These are phyloP conservation scores for Tylopilus balloui DNA, from an alignment of 768 basidiomycete genomes.

Conservation along the genomic window DNA sequence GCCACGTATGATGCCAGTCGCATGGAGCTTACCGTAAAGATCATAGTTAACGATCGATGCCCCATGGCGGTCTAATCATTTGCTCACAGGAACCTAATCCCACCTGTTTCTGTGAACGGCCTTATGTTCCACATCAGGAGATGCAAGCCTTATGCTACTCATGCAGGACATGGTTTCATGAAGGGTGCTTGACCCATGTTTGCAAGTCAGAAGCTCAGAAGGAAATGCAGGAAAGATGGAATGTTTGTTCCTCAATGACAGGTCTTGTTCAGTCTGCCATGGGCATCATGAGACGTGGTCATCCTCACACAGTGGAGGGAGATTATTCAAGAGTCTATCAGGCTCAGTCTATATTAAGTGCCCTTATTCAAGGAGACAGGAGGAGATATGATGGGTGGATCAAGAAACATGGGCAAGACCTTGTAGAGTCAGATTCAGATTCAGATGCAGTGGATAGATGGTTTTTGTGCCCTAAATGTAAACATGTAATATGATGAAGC, in stretches of 20 bases:
- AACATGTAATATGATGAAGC: background rate
- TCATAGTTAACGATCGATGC: background rate
- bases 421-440: background rate
- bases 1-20: background rate
- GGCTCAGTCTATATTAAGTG: conserved; percentile 7
- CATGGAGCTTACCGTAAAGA: background rate
- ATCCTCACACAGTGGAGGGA: background rate
- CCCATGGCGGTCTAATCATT: background rate
- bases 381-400: background rate
- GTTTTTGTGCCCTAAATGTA: background rate
- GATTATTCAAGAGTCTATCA: conserved; percentile 2
- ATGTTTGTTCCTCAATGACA: fast-evolving
- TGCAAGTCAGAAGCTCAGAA: background rate
- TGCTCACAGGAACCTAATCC: background rate
- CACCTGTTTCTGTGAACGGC: background rate
- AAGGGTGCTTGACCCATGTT: background rate
- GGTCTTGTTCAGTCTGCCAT: background rate
- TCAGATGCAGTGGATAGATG: background rate
- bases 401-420: background rate
- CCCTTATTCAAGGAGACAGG: background rate
- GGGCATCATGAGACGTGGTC: background rate
- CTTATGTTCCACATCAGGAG: background rate
- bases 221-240: background rate
- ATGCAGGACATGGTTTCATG: background rate
- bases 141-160: background rate